These are phyloP conservation scores for Aulographum hederae DNA, from an alignment of 2,329 filamentous ascomycete genomes.

Conservation along the genomic window DNA sequence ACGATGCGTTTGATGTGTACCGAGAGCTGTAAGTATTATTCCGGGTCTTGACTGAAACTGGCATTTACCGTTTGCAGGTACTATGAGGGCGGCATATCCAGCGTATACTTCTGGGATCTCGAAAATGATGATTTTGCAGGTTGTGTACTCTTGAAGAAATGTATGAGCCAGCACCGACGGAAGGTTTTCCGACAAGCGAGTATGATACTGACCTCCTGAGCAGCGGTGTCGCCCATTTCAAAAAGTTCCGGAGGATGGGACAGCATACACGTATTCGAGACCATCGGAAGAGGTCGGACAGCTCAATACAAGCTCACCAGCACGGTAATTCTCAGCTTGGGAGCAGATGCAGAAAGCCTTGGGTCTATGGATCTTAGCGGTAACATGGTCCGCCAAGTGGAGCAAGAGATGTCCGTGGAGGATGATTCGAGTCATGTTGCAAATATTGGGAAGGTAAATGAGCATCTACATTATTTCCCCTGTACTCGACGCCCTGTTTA, in stretches of 20 bases:
- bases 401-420: conserved; percentile 63
- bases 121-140: conserved; percentile 87
- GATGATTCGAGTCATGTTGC: conserved; percentile 36
- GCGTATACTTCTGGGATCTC: conserved; percentile 95
- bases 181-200: background rate
- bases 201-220: no score
- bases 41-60: no score
- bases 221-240: conserved; percentile 48
- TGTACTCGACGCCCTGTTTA: background rate
- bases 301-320: conserved; percentile 97
- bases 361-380: conserved; percentile 85
- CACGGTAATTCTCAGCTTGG: conserved; percentile 83
- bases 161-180: no score
- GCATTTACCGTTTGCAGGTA: no score
- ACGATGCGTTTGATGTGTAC: conserved; percentile 94
- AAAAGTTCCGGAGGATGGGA: conserved; percentile 77
- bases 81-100: conserved; percentile 89
- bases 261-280: conserved; percentile 96
- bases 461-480: background rate
- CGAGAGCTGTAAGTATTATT: no score
- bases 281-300: conserved; percentile 64
- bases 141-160: conserved; percentile 89
- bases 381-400: conserved; percentile 95
- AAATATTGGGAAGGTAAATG: conserved; percentile 56
- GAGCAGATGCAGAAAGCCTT: conserved; percentile 46